phyloP scores from a whole-genome alignment of 2,329 filamentous ascomycete species.

The Ascochyta koolunga region DNA sequence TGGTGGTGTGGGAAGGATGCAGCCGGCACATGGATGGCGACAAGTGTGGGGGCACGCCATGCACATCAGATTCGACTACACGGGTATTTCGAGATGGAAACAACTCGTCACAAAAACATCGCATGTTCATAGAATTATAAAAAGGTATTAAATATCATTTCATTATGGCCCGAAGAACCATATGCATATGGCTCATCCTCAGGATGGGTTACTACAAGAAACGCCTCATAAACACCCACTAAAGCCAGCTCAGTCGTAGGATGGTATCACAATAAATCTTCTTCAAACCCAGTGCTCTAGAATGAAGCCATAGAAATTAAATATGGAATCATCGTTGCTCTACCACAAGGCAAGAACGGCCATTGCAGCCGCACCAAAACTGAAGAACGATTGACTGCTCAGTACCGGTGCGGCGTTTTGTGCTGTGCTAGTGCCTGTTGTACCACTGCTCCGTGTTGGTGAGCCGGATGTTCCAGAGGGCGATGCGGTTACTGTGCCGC shows the following conservation, averaged over 20 bases:
- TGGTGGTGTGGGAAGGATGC: constrained; percentile 17
- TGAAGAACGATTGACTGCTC: constrained; percentile 31
- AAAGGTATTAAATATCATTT: constrained; percentile 14
- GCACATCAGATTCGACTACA: constrained; percentile 7
- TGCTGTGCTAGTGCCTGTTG: constrained; percentile 23
- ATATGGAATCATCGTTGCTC: neutral
- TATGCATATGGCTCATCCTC: neutral
- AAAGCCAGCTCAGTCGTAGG: constrained; percentile 29
- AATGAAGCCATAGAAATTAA: neutral
- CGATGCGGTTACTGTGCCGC: constrained; percentile 18
- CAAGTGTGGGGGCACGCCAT: constrained; percentile 15
- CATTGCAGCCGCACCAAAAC: constrained; percentile 33
- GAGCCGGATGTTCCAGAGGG: constrained; percentile 16
- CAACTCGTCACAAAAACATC: neutral
- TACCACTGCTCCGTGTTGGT: constrained; percentile 15
- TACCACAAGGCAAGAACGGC: constrained; percentile 38
- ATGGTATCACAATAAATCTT: constrained; percentile 32
- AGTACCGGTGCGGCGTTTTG: constrained; percentile 35
- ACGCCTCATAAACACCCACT: constrained; percentile 16
- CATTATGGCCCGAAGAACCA: neutral
- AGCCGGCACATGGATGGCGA: neutral
- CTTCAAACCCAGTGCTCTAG: neutral
- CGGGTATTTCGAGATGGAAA: neutral
- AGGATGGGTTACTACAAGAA: constrained; percentile 7
- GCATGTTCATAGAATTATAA: neutral